A percentile compares a stretch with the other conserved stretches of the same genome.
phyloP scores from a whole-genome alignment of 208 protist genomes.

The Crithidia thermophila region DNA sequence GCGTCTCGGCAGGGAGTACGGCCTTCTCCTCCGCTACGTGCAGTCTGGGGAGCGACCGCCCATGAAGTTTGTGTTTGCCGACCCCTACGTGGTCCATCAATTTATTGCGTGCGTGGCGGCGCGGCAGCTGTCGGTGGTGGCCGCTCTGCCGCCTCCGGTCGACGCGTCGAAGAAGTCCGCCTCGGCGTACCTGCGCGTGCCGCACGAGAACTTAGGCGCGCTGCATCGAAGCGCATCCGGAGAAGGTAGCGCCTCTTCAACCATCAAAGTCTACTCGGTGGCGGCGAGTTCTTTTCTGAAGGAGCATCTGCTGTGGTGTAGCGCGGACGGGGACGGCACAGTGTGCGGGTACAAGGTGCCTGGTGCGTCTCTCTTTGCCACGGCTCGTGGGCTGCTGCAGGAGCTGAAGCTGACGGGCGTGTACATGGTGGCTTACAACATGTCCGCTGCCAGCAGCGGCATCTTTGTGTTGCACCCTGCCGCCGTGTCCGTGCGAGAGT shows the following conservation, averaged over 20 bases:
- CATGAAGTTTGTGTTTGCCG: conserved; percentile 10
- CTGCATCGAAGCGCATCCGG: background rate
- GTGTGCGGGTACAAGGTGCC: conserved; percentile 33
- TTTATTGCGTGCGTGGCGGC: conserved; percentile 20
- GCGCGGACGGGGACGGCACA: conserved; percentile 2
- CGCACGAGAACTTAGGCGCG: conserved; percentile 20
- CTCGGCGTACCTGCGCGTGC: conserved; percentile 25
- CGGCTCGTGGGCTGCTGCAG: conserved; percentile 14
- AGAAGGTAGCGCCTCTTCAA: background rate
- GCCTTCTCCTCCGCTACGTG: conserved; percentile 20
- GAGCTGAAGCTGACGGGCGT: conserved; percentile 6
- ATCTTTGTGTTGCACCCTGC: conserved; percentile 25
- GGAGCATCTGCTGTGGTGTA: conserved; percentile 18
- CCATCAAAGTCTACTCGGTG: conserved; percentile 13
- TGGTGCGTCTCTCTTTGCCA: conserved; percentile 4
- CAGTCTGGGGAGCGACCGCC: conserved; percentile 3
- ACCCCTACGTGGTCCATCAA: conserved; percentile 32
- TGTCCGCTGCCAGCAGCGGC: conserved; percentile 29
- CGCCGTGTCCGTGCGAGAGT: background rate
- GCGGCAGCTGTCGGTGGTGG: conserved; percentile 20
- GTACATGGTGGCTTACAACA: conserved; percentile 27
- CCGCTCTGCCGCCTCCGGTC: conserved; percentile 2
- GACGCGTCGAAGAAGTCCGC: conserved; percentile 15
- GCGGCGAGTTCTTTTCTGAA: background rate
- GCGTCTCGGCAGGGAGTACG: conserved; percentile 19